These are phyloP conservation scores for Brachypodium distachyon DNA, from an alignment of 202 grass and related monocot species.

Conservation along the genomic window DNA sequence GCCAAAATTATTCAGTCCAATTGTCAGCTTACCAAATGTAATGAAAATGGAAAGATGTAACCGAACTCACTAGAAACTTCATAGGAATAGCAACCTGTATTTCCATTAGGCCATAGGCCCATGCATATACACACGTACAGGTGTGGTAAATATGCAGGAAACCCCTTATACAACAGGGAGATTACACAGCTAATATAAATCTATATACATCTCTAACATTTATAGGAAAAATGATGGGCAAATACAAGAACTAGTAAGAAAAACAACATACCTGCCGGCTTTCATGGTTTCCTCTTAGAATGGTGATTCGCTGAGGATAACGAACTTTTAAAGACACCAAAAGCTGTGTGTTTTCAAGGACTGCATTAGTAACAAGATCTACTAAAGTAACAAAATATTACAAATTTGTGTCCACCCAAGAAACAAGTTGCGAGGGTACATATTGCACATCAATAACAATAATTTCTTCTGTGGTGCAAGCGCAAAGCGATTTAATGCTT, in stretches of 20 bases:
- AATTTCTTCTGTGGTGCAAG: background rate
- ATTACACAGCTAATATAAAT: too few species aligned
- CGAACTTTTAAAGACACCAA: constrained; percentile 95
- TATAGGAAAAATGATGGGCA: background rate
- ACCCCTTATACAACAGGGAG: too few species aligned
- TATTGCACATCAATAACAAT: background rate
- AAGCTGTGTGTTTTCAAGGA: constrained; percentile 47
- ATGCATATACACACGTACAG: too few species aligned
- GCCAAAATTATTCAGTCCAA: constrained; percentile 18
- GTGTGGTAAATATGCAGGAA: too few species aligned
- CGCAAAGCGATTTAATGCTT: background rate
- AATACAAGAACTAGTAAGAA: background rate
- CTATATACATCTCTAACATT: too few species aligned
- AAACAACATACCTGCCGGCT: constrained; percentile 67
- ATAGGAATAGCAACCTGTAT: too few species aligned
- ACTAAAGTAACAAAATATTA: background rate
- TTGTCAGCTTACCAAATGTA: background rate
- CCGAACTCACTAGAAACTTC: background rate
- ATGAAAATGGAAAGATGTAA: background rate
- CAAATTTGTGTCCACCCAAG: background rate
- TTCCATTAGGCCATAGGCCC: too few species aligned
- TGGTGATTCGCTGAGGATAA: constrained; percentile 98
- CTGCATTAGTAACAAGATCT: constrained; percentile 11
- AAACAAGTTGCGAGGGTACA: background rate
- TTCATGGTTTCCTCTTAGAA: constrained; percentile 99